These are phyloP conservation scores for Trichophyton schoenleinii DNA, from an alignment of 2,329 filamentous ascomycete genomes.

Conservation along the genomic window DNA sequence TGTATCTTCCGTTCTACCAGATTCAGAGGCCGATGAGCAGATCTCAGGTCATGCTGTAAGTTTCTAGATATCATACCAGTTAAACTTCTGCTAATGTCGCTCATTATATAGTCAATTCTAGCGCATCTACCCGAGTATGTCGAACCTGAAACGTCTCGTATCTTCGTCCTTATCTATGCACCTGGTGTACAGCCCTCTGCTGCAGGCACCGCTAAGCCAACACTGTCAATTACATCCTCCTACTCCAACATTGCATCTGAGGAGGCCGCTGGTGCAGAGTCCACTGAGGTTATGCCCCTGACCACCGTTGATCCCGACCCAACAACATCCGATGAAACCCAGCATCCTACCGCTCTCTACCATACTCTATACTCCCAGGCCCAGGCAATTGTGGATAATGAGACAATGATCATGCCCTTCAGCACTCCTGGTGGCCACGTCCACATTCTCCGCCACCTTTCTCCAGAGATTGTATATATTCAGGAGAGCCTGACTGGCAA, in stretches of 20 bases:
- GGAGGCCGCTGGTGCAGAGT: slow-evolving; percentile 40
- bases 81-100: not conserved
- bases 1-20: slow-evolving; percentile 60
- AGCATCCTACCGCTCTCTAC: slow-evolving; percentile 51
- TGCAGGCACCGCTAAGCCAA: slow-evolving; percentile 32
- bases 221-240: slow-evolving; percentile 60
- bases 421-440: slow-evolving; percentile 70
- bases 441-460: slow-evolving; percentile 74
- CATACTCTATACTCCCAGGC: slow-evolving; percentile 72
- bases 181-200: slow-evolving; percentile 58
- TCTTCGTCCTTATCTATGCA: slow-evolving; percentile 84
- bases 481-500: slow-evolving; percentile 71
- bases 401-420: slow-evolving; percentile 79
- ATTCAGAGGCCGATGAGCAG: slow-evolving; percentile 44
- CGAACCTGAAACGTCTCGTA: slow-evolving; percentile 58
- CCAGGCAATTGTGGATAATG: slow-evolving; percentile 64
- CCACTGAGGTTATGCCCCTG: slow-evolving; percentile 44
- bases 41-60: slow-evolving; percentile 69
- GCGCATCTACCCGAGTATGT: slow-evolving; percentile 73
- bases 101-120: slow-evolving; percentile 55
- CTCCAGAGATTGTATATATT: slow-evolving; percentile 76
- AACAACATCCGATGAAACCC: slow-evolving; percentile 27
- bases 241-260: slow-evolving; percentile 75
- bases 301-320: slow-evolving; percentile 35
- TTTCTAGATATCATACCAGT: slow-evolving; percentile 12